Evolutionary conservation across 2,329 filamentous ascomycete genomes (phyloP).

Genomic region (Knoxdaviesia proteae): DNA sequence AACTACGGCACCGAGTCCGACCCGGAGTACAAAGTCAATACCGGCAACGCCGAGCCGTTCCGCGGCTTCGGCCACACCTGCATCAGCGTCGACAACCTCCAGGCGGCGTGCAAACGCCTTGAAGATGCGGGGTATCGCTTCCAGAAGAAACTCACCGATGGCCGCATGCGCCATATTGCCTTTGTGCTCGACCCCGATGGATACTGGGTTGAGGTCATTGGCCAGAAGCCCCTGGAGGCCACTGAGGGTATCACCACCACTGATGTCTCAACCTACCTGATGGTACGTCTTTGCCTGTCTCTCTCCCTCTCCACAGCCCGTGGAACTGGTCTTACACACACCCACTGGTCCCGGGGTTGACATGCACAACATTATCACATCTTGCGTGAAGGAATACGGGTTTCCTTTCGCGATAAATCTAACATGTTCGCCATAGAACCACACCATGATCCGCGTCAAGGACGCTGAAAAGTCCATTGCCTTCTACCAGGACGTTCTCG

Average conservation of each 20-base stretch:
- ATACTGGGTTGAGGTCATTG: slow-evolving; percentile 72
- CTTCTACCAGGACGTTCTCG: slow-evolving; percentile 71
- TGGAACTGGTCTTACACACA: too few relatives aligned
- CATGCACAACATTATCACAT: too few relatives aligned
- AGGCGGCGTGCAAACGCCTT: slow-evolving; percentile 73
- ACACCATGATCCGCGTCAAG: slow-evolving; percentile 92
- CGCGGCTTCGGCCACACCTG: slow-evolving; percentile 74
- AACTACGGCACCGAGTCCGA: slow-evolving; percentile 82
- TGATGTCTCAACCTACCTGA: slow-evolving; percentile 54
- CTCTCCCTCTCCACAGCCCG: too few relatives aligned
- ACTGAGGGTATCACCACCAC: slow-evolving; percentile 54
- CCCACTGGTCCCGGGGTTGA: too few relatives aligned
- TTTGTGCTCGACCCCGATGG: slow-evolving; percentile 78
- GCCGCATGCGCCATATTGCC: slow-evolving; percentile 70
- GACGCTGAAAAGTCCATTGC: slow-evolving; percentile 50
- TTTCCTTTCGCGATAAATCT: not conserved
- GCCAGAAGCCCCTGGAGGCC: slow-evolving; percentile 49
- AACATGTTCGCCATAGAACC: slow-evolving; percentile 33
- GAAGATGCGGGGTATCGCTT: slow-evolving; percentile 83
- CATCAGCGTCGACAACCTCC: slow-evolving; percentile 64
- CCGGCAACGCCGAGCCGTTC: slow-evolving; percentile 77
- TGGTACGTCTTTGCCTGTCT: slow-evolving; percentile 18
- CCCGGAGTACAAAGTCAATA: slow-evolving; percentile 57
- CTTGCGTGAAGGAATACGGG: not conserved
- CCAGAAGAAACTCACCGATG: slow-evolving; percentile 85